Conservation (phyloP, 805 yeast species). For the Blastobotrys terrestris region DNA sequence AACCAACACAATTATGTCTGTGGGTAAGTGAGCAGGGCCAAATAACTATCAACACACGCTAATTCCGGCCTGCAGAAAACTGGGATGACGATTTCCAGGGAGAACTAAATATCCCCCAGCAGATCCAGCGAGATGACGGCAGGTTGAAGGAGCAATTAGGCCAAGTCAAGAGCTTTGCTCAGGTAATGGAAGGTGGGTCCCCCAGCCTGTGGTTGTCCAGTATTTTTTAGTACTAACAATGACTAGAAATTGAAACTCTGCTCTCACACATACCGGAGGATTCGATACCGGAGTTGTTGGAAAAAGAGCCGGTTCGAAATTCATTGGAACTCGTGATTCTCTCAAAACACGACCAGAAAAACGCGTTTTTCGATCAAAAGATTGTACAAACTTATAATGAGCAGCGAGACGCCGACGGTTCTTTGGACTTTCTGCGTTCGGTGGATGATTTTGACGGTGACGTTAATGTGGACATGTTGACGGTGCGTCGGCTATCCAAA, state of each 20-base stretch:
- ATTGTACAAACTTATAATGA: conserved; percentile 17
- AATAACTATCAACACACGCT: conserved; percentile 1
- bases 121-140: conserved; percentile 9
- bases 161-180: conserved; percentile 9
- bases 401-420: background rate
- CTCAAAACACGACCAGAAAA: conserved; percentile 21
- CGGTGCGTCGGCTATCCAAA: background rate
- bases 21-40: background rate
- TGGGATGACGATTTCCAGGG: conserved; percentile 58
- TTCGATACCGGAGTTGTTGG: conserved; percentile 5
- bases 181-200: background rate
- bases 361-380: conserved; percentile 18
- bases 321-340: conserved; percentile 27
- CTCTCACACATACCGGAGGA: conserved; percentile 15
- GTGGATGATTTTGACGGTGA: conserved; percentile 6
- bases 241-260: conserved; percentile 17
- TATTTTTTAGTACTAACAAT: too few species aligned
- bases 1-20: background rate
- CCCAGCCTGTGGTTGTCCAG: too few species aligned
- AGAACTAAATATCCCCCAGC: conserved; percentile 9
- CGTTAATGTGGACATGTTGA: conserved; percentile 3
- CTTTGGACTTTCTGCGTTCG: conserved; percentile 8
- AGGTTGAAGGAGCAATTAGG: conserved; percentile 18
- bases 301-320: conserved; percentile 18
- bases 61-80: conserved; percentile 26